Evolutionary conservation across 2,329 filamentous ascomycete species (phyloP).

Genomic region (Penicillium paneum): DNA sequence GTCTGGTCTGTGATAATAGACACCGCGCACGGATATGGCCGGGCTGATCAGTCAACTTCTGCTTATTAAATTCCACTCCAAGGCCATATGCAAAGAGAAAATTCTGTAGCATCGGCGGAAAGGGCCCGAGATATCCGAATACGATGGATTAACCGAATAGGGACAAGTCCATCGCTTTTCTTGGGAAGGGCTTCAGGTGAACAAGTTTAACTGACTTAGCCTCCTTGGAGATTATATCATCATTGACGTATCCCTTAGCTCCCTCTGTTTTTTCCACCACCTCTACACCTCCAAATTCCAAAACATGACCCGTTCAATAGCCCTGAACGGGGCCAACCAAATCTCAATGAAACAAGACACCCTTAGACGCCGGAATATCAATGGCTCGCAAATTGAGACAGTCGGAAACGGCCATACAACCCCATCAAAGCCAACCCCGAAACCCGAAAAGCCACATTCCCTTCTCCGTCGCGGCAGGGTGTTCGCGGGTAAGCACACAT

Average conservation of each 20-base stretch:
- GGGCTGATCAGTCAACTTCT: too few relatives aligned
- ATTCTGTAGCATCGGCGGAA: not conserved
- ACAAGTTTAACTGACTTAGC: not conserved
- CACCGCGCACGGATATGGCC: too few relatives aligned
- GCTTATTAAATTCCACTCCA: not conserved
- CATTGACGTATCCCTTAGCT: not conserved
- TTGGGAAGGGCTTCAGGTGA: not conserved
- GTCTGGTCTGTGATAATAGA: too few relatives aligned
- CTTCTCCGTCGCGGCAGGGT: slow-evolving; percentile 31
- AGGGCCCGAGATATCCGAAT: not conserved
- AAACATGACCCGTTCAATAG: not conserved
- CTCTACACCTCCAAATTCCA: not conserved
- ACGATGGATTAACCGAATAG: not conserved
- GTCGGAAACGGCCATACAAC: not conserved
- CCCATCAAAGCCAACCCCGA: not conserved
- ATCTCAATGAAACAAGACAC: not conserved
- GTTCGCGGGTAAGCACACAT: slow-evolving; percentile 49
- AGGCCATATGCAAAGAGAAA: not conserved
- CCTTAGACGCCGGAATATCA: not conserved
- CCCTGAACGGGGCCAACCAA: not conserved
- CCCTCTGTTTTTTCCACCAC: not conserved
- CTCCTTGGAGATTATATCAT: not conserved
- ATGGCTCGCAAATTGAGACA: not conserved
- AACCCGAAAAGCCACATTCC: not conserved
- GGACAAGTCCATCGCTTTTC: not conserved